A percentile compares a stretch with the other conserved stretches of the same genome.
phyloP scores from a whole-genome alignment of 2,329 filamentous ascomycete genomes.

The Neurospora crassa region DNA sequence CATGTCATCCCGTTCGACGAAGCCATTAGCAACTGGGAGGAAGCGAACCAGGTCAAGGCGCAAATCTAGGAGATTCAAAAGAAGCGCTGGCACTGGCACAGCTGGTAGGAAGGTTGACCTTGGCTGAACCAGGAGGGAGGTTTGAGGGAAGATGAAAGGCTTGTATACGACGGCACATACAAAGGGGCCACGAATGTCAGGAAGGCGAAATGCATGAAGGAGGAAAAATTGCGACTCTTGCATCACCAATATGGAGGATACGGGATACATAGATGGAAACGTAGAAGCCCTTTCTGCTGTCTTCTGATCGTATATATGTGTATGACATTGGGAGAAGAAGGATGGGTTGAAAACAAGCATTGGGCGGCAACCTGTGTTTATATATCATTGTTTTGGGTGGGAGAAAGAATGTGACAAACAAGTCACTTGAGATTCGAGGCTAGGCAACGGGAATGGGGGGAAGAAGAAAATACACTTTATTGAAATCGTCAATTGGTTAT shows the following conservation, averaged over 20 bases:
- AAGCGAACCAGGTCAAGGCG: conserved; percentile 5
- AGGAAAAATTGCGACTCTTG: neutral
- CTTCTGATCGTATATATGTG: neutral
- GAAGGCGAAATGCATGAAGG: neutral
- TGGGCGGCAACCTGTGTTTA: neutral
- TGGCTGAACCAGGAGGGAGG: neutral
- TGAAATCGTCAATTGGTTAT: neutral
- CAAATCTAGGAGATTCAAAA: neutral
- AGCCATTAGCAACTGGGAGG: conserved; percentile 16
- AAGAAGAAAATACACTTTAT: neutral
- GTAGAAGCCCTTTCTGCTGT: neutral
- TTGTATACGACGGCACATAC: neutral
- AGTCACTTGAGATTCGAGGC: neutral
- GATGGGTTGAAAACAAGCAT: neutral
- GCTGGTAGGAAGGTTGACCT: neutral
- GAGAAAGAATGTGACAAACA: neutral
- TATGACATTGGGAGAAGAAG: neutral
- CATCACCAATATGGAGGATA: neutral
- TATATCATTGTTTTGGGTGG: neutral
- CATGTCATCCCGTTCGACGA: conserved; percentile 12
- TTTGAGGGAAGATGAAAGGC: neutral
- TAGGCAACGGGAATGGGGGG: neutral
- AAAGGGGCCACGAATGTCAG: neutral
- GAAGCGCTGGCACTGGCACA: neutral
- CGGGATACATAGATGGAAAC: neutral